Conservation (phyloP, 805 yeast genomes). For the Spathaspora sp. region DNA sequence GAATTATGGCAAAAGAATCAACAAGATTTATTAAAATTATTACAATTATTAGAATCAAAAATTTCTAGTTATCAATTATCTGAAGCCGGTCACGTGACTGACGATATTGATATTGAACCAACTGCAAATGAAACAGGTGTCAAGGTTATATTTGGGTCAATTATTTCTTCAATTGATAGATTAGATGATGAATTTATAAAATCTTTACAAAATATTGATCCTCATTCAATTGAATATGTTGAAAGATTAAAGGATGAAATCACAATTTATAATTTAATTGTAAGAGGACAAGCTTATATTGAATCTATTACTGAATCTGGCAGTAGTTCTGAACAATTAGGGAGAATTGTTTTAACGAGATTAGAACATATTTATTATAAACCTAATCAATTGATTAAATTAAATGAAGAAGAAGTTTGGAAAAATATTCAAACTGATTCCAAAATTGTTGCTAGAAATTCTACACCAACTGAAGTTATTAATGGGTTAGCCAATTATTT, state of each 20-base stretch:
- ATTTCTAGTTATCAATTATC: conserved; percentile 56
- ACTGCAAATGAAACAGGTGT: conserved; percentile 60
- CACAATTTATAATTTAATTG: conserved; percentile 65
- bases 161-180: conserved; percentile 85
- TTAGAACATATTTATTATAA: conserved; percentile 92
- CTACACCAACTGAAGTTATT: conserved; percentile 48
- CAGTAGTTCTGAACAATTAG: conserved; percentile 47
- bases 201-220: conserved; percentile 85
- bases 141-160: conserved; percentile 75
- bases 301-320: conserved; percentile 55
- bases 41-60: conserved; percentile 67
- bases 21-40: conserved; percentile 56
- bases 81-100: conserved; percentile 68
- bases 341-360: conserved; percentile 77
- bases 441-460: conserved; percentile 26
- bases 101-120: conserved; percentile 69
- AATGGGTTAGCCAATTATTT: conserved; percentile 63
- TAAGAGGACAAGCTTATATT: conserved; percentile 83
- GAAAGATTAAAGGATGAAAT: conserved; percentile 87
- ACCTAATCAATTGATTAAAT: conserved; percentile 67
- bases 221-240: conserved; percentile 91
- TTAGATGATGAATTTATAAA: conserved; percentile 91
- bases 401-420: conserved; percentile 80
- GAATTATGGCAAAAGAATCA: conserved; percentile 77
- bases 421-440: conserved; percentile 31